phyloP scores from a whole-genome alignment of 768 basidiomycete genomes.

The Psilocybe subaeruginosa region DNA sequence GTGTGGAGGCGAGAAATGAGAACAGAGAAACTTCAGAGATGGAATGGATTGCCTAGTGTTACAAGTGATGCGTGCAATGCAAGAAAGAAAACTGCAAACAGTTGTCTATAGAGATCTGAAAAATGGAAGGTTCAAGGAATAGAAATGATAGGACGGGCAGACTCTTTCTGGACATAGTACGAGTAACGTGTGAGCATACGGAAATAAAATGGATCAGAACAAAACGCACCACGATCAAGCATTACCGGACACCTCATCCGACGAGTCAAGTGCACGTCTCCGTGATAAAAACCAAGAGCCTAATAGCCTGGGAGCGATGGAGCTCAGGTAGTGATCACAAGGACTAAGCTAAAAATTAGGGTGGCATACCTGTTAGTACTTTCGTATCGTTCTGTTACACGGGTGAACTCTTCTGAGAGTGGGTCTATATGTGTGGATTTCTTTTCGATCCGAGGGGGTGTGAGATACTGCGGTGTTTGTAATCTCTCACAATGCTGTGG shows the following conservation, averaged over 20 bases:
- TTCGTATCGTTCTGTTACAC: constrained; percentile 64
- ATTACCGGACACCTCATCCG: constrained; percentile 12
- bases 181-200: neutral
- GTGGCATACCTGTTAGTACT: constrained; percentile 60
- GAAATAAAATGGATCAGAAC: neutral
- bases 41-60: constrained; percentile 7
- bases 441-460: neutral
- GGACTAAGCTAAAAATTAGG: constrained; percentile 32
- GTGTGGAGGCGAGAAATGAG: neutral
- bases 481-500: neutral
- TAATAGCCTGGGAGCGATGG: constrained; percentile 48
- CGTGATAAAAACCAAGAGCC: constrained; percentile 70
- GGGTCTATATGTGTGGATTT: neutral
- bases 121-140: neutral
- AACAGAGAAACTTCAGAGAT: neutral
- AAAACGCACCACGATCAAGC: constrained; percentile 1
- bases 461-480: neutral
- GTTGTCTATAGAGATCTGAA: neutral
- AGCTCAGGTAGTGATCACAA: neutral
- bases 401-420: constrained; percentile 40
- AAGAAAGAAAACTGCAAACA: neutral
- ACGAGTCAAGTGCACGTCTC: constrained; percentile 34
- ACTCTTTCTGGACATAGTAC: neutral
- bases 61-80: constrained; percentile 4
- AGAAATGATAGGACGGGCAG: neutral